Base-by-base conservation (phyloP, 148 eudicot species). In the Camellia japonica region DNA sequence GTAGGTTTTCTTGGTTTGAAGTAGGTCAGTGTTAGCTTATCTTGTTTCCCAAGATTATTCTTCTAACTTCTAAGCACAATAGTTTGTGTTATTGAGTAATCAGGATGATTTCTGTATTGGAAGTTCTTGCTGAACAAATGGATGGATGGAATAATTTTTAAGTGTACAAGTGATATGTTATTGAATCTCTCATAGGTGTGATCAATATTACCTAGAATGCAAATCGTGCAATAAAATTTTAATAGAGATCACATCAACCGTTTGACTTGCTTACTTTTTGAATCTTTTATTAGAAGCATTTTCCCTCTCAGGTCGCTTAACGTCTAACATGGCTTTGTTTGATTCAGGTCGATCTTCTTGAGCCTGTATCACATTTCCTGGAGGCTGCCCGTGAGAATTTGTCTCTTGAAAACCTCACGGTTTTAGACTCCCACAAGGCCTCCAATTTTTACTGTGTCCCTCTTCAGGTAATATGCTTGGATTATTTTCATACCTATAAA, bases 351-450 rank as follows among this genome's bases (percentile, higher is more conserved):
- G 99, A 96, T 88, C 93, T 96, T 82, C 93, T 96, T 55, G 99
- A 96, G 88, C 99, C 99, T 16, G 98, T 96, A 44, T 84, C 97
- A 54, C 99, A 96, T 91, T 96, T 96, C 84, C 81, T 96, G 30
- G 99, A 92, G 72, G 87, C 93, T 73, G 98, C 99, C 60, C 92
- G 97, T 43, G 83, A 83, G 67, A 89, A 82, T 87, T 90, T 96
- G 86, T 84, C 86, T 79, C 87, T 92, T 18, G 91, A 91, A 85
- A 90, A 87, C 83, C 78, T 82, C 52, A 75, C 76, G 75, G 87
- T 84, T 47, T 41, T 75, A 30, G 97, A 93, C 67, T 81, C 82
- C 67, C 90, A 96, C 82, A 91, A 72, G 78, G 97, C 95, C 73
- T 80, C 87, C 79, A 96, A 91, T 80, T 96, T 96, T 77, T 96